Evolutionary conservation across 169 alveolate species (phyloP).

Genomic region (Cryptosporidium ubiquitum): DNA sequence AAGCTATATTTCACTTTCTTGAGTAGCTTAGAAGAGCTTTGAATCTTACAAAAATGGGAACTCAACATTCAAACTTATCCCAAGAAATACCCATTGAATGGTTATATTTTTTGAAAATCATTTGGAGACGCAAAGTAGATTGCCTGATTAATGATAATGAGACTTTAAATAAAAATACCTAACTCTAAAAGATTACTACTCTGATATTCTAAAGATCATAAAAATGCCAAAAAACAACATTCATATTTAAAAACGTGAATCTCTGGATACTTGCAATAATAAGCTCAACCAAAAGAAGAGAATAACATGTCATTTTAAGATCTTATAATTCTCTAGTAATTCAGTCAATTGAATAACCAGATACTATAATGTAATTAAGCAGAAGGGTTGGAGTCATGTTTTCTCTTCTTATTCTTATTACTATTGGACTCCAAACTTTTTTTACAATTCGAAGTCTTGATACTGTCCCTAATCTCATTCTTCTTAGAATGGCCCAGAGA

Average conservation of each 20-base stretch:
- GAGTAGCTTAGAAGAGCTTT: neutral
- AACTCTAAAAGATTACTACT: neutral
- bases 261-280: neutral
- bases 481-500: neutral
- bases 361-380: neutral
- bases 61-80: neutral
- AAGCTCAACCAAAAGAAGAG: too few species aligned
- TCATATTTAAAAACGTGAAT: too few species aligned
- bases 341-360: too few species aligned
- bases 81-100: slow-evolving; percentile 60
- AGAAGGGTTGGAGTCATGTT: neutral
- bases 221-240: neutral
- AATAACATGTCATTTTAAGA: too few species aligned
- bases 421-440: neutral
- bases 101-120: slow-evolving; percentile 68
- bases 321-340: too few species aligned
- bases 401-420: slow-evolving; percentile 19
- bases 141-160: neutral
- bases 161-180: neutral
- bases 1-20: neutral
- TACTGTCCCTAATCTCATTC: neutral
- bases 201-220: neutral
- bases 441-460: neutral
- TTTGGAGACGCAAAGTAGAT: slow-evolving; percentile 45
- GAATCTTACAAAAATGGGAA: neutral